phyloP scores from a whole-genome alignment of 768 basidiomycete species.

The Collybia sordida region DNA sequence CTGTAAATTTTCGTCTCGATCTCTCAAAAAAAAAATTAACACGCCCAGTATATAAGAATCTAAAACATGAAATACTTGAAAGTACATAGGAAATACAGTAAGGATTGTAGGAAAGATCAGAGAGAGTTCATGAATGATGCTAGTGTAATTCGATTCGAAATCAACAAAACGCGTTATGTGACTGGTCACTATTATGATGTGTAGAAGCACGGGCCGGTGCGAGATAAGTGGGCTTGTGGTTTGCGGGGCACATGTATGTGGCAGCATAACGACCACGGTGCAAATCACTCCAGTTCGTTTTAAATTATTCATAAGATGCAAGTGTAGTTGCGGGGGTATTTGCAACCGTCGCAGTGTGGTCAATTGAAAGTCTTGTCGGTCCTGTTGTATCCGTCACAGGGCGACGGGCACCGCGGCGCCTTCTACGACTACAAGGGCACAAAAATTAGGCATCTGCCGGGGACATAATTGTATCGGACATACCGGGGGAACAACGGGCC shows the following conservation, averaged over 20 bases:
- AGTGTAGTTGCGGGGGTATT: background rate
- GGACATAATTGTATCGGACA: slow-evolving; percentile 21
- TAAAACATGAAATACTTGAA: background rate
- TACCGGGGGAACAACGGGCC: slow-evolving; percentile 85
- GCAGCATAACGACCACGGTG: too few species aligned
- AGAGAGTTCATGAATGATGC: too few species aligned
- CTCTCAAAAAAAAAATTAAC: too few species aligned
- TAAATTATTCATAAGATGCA: too few species aligned
- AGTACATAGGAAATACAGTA: background rate
- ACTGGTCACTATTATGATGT: too few species aligned
- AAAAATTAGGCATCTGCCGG: background rate
- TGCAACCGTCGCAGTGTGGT: background rate
- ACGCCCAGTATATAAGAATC: background rate
- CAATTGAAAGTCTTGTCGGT: background rate
- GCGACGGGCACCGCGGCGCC: slow-evolving; percentile 7
- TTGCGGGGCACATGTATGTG: too few species aligned
- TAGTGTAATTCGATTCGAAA: too few species aligned
- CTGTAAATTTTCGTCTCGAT: slow-evolving; percentile 4
- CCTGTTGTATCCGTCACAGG: background rate
- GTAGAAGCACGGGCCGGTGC: too few species aligned
- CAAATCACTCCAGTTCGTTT: too few species aligned
- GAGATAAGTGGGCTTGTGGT: too few species aligned
- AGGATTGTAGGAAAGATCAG: background rate
- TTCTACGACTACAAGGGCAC: slow-evolving; percentile 8
- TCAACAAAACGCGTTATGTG: too few species aligned